Conservation (phyloP, 1,139 yeast genomes). For the Magnusiomyces clavatus region DNA sequence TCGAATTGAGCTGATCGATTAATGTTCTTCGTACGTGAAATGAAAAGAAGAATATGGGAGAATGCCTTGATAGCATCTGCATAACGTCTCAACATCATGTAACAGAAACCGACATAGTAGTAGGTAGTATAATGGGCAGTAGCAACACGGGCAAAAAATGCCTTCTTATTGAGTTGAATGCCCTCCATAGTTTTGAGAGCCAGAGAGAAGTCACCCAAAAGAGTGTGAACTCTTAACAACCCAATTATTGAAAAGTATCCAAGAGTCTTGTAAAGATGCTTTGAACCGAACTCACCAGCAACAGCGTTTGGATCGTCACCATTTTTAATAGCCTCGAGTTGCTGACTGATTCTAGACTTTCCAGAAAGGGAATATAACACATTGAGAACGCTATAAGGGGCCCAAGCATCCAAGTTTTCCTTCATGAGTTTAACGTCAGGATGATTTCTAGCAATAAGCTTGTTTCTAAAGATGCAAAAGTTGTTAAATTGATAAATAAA, state of each 20-base stretch:
- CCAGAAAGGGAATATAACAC: constrained; percentile 42
- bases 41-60: constrained; percentile 40
- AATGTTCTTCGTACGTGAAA: constrained; percentile 40
- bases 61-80: constrained; percentile 44
- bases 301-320: constrained; percentile 31
- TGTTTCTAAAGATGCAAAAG: constrained; percentile 37
- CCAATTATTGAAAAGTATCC: constrained; percentile 46
- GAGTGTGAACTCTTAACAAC: constrained; percentile 41
- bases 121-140: constrained; percentile 44
- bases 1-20: constrained; percentile 41
- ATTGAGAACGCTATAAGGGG: constrained; percentile 41
- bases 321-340: constrained; percentile 33
- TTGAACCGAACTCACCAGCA: constrained; percentile 40
- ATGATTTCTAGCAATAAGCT: constrained; percentile 30
- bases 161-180: constrained; percentile 40
- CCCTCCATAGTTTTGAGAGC: constrained; percentile 43
- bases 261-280: constrained; percentile 38
- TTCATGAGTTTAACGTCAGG: constrained; percentile 34
- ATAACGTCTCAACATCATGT: constrained; percentile 43
- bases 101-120: constrained; percentile 45
- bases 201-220: constrained; percentile 42
- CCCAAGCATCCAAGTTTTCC: constrained; percentile 40
- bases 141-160: constrained; percentile 39
- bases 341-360: constrained; percentile 39
- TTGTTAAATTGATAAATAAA: constrained; percentile 44